These are phyloP conservation scores for Trichosporon sp. DNA, from an alignment of 1,284 basidiomycete species.

Conservation along the genomic window DNA sequence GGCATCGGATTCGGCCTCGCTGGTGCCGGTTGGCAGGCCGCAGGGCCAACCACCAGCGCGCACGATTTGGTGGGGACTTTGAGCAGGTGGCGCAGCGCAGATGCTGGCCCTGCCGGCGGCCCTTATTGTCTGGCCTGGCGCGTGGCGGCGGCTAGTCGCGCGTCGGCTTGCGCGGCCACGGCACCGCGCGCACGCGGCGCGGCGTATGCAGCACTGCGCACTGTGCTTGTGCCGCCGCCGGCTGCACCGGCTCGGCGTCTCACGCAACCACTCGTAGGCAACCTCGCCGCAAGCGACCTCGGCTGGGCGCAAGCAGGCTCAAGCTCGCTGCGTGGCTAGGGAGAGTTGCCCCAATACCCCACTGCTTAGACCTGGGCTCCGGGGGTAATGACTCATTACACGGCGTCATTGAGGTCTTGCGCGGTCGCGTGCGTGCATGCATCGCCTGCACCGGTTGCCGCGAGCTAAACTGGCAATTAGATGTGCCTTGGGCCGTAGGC, in stretches of 20 bases:
- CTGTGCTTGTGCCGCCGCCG: not conserved
- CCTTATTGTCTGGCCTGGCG: too few relatives aligned
- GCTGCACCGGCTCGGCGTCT: not conserved
- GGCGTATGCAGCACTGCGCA: too few relatives aligned
- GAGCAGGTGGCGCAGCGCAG: too few relatives aligned
- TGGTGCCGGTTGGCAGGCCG: not conserved
- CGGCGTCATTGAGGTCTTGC: not conserved
- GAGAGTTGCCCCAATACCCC: not conserved
- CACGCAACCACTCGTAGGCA: not conserved
- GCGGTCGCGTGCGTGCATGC: not conserved
- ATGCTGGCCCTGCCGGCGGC: too few relatives aligned
- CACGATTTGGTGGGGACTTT: not conserved
- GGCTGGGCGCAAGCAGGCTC: not conserved
- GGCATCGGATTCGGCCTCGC: not conserved
- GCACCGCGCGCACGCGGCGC: not conserved
- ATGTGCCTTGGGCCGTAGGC: not conserved
- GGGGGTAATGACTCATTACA: not conserved
- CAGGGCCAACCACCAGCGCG: too few relatives aligned
- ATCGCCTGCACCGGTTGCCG: not conserved
- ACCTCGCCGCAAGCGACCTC: not conserved
- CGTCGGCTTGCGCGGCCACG: not conserved
- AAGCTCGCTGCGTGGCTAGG: not conserved
- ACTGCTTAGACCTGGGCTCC: not conserved
- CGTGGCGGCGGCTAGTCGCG: too few relatives aligned
- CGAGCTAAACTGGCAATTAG: not conserved